Evolutionary conservation across 495 filamentous ascomycete species (phyloP).

Genomic region (Baudoinia panamericana): DNA sequence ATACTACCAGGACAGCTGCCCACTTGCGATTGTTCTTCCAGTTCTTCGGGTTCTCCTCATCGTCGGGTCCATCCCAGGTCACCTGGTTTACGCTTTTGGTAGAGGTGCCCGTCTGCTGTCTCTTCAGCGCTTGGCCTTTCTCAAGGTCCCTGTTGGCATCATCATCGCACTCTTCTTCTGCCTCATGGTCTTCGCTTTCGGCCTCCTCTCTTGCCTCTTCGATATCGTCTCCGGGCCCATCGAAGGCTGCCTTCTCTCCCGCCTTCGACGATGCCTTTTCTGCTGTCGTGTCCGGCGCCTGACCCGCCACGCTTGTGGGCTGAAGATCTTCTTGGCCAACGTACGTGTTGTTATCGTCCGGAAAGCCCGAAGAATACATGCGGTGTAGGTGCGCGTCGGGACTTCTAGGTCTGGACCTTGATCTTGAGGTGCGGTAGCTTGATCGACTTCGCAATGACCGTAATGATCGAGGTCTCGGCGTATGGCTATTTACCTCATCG

Average conservation of each 20-base stretch:
- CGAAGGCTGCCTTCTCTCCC: background rate
- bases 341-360: constrained; percentile 8
- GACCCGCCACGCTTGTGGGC: background rate
- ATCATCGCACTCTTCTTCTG: background rate
- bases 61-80: constrained; percentile 18
- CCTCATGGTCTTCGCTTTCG: constrained; percentile 1
- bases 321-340: background rate
- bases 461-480: constrained; percentile 10
- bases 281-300: background rate
- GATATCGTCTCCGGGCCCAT: too few species aligned
- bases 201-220: constrained; percentile 8
- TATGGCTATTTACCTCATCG: too few species aligned
- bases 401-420: constrained; percentile 5
- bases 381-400: constrained; percentile 8
- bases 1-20: constrained; percentile 21
- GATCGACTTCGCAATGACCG: constrained; percentile 11
- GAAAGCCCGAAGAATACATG: constrained; percentile 10
- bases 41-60: constrained; percentile 26
- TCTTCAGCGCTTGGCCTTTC: constrained; percentile 4
- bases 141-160: constrained; percentile 2
- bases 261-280: background rate
- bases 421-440: background rate
- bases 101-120: constrained; percentile 12
- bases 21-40: constrained; percentile 21
- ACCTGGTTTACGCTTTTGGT: constrained; percentile 10